Conservation (phyloP, 2,329 filamentous ascomycete genomes). For the Trichoderma simmonsii region DNA sequence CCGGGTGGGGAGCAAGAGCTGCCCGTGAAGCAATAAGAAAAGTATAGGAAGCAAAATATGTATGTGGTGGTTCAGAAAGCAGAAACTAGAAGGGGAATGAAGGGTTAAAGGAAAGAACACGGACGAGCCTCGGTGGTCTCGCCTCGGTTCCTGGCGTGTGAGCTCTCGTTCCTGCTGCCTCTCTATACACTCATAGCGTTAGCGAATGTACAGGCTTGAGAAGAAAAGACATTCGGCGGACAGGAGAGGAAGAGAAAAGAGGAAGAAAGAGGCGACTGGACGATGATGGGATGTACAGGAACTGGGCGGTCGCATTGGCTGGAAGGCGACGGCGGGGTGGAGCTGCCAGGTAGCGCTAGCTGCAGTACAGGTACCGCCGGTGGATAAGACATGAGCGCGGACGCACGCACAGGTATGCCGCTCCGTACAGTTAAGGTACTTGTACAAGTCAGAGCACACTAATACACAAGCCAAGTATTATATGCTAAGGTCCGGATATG, state of each 20-base stretch:
- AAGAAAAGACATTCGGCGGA: conserved; percentile 15
- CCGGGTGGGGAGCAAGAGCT: background rate
- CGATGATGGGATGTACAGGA: conserved; percentile 8
- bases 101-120: background rate
- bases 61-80: background rate
- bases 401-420: background rate
- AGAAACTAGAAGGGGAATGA: background rate
- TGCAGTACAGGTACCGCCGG: background rate
- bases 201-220: background rate
- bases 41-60: background rate
- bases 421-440: background rate
- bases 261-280: conserved; percentile 5
- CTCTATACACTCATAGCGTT: conserved; percentile 19
- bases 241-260: conserved; percentile 20
- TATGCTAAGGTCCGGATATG: background rate
- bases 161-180: conserved; percentile 4
- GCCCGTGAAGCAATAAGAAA: background rate
- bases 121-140: conserved; percentile 3
- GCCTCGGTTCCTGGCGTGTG: conserved; percentile 17
- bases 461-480: background rate
- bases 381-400: background rate
- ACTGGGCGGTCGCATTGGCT: background rate
- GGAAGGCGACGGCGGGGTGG: background rate
- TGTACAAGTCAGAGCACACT: background rate
- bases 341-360: background rate